Conservation (phyloP, 192 early-diverging fungal genomes). For the Irineochytrium annulatum region DNA sequence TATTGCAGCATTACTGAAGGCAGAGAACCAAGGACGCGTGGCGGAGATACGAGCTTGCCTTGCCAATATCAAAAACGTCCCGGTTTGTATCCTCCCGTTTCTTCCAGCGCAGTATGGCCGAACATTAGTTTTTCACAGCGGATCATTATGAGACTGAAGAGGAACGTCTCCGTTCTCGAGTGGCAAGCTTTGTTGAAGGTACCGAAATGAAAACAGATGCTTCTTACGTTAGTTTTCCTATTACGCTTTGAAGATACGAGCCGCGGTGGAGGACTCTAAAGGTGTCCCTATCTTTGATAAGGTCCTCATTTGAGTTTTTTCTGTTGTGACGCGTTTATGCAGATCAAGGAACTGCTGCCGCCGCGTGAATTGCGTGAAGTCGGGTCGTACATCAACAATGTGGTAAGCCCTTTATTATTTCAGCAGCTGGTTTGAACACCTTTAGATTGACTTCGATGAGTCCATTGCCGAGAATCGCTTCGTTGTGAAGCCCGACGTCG, state of each 20-base stretch:
- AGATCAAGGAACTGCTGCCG: conserved; percentile 35
- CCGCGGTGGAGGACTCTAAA: conserved; percentile 12
- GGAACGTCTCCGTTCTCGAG: conserved; percentile 44
- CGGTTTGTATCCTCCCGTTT: conserved; percentile 26
- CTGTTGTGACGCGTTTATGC: neutral
- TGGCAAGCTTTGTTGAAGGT: conserved; percentile 65
- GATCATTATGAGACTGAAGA: conserved; percentile 34
- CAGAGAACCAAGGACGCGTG: conserved; percentile 37
- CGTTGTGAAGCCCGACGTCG: conserved; percentile 52
- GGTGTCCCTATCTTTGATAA: conserved; percentile 10
- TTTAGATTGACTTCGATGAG: conserved; percentile 71
- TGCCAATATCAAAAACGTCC: conserved; percentile 31
- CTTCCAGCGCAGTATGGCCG: neutral
- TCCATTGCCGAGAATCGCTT: conserved; percentile 53
- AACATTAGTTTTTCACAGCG: conserved; percentile 12
- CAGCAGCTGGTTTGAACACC: neutral
- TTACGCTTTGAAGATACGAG: conserved; percentile 49
- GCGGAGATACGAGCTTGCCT: conserved; percentile 42
- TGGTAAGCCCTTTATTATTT: conserved; percentile 31
- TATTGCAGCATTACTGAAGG: conserved; percentile 47
- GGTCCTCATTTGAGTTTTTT: neutral
- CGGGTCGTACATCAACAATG: conserved; percentile 52
- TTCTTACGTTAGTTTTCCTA: conserved; percentile 47
- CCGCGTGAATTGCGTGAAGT: conserved; percentile 43
- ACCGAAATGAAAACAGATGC: neutral